phyloP scores from a whole-genome alignment of 2,329 filamentous ascomycete species.

The Chrysoporthe austroafricana region DNA sequence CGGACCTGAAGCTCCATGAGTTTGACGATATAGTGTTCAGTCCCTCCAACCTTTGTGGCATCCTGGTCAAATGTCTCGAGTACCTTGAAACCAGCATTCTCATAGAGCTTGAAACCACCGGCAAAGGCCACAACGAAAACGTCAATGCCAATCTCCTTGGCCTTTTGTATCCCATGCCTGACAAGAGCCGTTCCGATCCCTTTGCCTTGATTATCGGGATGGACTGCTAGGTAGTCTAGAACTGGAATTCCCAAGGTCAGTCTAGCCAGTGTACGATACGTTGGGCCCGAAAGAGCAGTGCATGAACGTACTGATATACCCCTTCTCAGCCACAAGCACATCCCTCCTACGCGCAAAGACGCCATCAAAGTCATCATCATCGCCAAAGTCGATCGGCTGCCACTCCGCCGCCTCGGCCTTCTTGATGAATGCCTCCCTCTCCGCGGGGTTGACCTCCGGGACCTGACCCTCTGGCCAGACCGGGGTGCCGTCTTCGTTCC shows the following conservation, averaged over 20 bases:
- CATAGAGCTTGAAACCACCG: conserved; percentile 30
- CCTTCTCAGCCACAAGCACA: conserved; percentile 22
- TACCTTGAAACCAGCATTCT: conserved; percentile 32
- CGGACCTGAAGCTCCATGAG: conserved; percentile 32
- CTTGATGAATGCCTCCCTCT: conserved; percentile 26
- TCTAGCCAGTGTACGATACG: background rate
- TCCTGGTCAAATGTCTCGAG: conserved; percentile 32
- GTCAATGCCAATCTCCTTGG: conserved; percentile 32
- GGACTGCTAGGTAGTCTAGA: conserved; percentile 35
- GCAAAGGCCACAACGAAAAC: conserved; percentile 33
- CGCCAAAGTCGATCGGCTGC: conserved; percentile 13
- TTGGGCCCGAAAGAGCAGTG: background rate
- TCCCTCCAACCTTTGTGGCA: conserved; percentile 31
- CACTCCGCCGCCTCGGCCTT: conserved; percentile 27
- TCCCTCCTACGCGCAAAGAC: conserved; percentile 22
- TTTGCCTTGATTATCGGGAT: conserved; percentile 31
- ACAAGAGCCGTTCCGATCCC: conserved; percentile 34
- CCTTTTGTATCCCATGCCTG: conserved; percentile 31
- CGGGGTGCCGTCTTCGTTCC: conserved; percentile 6
- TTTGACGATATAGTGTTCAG: conserved; percentile 31
- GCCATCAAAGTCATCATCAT: conserved; percentile 26
- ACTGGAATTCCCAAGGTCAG: conserved; percentile 23
- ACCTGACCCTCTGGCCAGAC: conserved; percentile 30
- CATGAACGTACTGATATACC: conserved; percentile 26
- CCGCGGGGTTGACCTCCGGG: conserved; percentile 27